Percentiles rank a stretch among this genome's conserved stretches.
These are phyloP conservation scores for Ophiosphaerella korrae DNA, from an alignment of 2,329 filamentous ascomycete genomes.

Conservation along the genomic window DNA sequence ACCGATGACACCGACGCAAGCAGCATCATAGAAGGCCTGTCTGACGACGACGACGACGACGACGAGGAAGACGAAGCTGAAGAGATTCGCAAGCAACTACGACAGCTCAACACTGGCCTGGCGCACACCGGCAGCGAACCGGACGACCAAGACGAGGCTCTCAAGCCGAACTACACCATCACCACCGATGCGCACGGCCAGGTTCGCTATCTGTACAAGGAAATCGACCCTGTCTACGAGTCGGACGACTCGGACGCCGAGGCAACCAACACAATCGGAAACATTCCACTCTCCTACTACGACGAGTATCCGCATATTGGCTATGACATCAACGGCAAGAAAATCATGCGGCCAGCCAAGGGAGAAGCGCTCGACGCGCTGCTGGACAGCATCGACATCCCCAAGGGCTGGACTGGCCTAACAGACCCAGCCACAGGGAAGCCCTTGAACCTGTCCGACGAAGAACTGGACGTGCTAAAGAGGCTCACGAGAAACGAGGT, in stretches of 20 bases:
- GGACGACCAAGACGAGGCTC: conserved; percentile 35
- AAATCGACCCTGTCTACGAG: conserved; percentile 93
- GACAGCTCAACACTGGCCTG: conserved; percentile 45
- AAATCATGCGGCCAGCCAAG: conserved; percentile 92
- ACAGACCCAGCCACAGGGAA: conserved; percentile 95
- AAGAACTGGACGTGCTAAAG: conserved; percentile 86
- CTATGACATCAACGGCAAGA: conserved; percentile 98
- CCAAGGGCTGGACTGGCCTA: conserved; percentile 95
- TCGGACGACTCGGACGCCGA: conserved; percentile 90
- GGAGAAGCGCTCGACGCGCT: conserved; percentile 92
- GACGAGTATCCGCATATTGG: conserved; percentile 98
- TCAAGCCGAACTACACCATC: conserved; percentile 61
- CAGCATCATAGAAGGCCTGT: conserved; percentile 39
- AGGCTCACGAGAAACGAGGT: conserved; percentile 89
- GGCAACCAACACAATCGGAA: conserved; percentile 86
- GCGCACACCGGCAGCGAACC: conserved; percentile 24
- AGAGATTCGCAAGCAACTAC: conserved; percentile 52
- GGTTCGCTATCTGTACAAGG: conserved; percentile 86
- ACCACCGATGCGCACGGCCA: conserved; percentile 88
- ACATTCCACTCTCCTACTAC: conserved; percentile 94
- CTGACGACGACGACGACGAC: conserved; percentile 20
- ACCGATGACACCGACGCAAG: conserved; percentile 38
- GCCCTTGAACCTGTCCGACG: conserved; percentile 81
- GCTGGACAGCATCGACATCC: conserved; percentile 93
- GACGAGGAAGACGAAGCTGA: conserved; percentile 32